Evolutionary conservation across 2,329 filamentous ascomycete species (phyloP).

Genomic region (Thelonectria blattea): DNA sequence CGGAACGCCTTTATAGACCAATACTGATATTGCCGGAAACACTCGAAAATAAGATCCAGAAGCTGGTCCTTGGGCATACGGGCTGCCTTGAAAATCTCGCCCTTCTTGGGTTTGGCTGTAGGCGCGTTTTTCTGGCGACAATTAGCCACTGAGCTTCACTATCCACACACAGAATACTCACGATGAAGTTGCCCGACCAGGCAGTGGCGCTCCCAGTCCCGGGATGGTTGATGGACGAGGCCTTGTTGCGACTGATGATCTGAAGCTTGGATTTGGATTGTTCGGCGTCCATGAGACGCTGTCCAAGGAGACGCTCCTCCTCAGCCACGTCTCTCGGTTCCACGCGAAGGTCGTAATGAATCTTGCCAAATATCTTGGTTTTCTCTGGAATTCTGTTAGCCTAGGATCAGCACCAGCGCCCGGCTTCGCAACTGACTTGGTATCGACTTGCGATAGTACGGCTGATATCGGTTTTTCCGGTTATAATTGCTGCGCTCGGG

Average conservation of each 20-base stretch:
- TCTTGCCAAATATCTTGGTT: slow-evolving; percentile 74
- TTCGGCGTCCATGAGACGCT: slow-evolving; percentile 58
- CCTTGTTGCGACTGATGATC: slow-evolving; percentile 57
- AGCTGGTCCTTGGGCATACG: slow-evolving; percentile 90
- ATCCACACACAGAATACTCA: slow-evolving; percentile 49
- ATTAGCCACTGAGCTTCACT: slow-evolving; percentile 27
- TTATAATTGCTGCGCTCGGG: slow-evolving; percentile 56
- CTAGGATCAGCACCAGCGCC: neutral
- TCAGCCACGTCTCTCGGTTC: slow-evolving; percentile 75
- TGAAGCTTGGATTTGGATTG: slow-evolving; percentile 56
- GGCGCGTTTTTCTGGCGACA: slow-evolving; percentile 57
- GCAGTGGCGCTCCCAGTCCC: slow-evolving; percentile 49
- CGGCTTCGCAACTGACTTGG: slow-evolving; percentile 64
- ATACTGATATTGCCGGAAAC: slow-evolving; percentile 86
- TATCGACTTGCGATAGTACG: slow-evolving; percentile 73
- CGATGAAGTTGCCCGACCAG: slow-evolving; percentile 59
- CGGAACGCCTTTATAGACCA: slow-evolving; percentile 94
- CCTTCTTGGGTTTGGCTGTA: slow-evolving; percentile 63
- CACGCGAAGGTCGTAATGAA: slow-evolving; percentile 78
- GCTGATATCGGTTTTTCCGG: slow-evolving; percentile 55
- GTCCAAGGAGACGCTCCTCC: slow-evolving; percentile 68
- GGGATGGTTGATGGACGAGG: slow-evolving; percentile 63
- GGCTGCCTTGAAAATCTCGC: slow-evolving; percentile 79
- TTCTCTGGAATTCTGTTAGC: slow-evolving; percentile 65
- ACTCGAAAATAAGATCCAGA: slow-evolving; percentile 80